Conservation (phyloP, 345 rosid species). For the Balakata baccata region DNA sequence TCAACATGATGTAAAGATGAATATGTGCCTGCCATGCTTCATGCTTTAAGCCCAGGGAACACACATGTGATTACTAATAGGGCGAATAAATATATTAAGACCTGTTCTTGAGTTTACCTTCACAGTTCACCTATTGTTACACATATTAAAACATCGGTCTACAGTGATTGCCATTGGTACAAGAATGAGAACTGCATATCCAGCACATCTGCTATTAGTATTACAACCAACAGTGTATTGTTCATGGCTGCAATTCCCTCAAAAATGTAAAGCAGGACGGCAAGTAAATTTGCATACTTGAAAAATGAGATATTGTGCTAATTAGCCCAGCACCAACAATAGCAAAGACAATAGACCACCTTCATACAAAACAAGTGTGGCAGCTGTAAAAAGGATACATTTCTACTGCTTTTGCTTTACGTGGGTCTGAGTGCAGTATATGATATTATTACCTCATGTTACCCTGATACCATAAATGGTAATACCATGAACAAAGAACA, state of each 20-base stretch:
- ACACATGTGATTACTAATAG: background rate
- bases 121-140: background rate
- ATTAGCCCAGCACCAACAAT: background rate
- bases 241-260: background rate
- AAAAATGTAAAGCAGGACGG: background rate
- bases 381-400: background rate
- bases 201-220: background rate
- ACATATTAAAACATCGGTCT: background rate
- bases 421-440: too few relatives aligned
- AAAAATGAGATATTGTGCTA: background rate
- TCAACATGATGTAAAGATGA: too few relatives aligned
- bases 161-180: background rate
- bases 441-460: background rate
- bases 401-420: too few relatives aligned
- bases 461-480: too few relatives aligned
- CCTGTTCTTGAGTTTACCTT: background rate
- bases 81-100: background rate
- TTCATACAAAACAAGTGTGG: background rate
- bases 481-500: background rate
- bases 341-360: background rate
- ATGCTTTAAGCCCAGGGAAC: background rate
- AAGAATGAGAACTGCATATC: background rate
- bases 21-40: too few relatives aligned
- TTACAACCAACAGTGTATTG: too few relatives aligned
- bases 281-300: background rate